Base-by-base conservation (phyloP, 2,329 filamentous ascomycete species). In the Botrytis pseudocinerea region DNA sequence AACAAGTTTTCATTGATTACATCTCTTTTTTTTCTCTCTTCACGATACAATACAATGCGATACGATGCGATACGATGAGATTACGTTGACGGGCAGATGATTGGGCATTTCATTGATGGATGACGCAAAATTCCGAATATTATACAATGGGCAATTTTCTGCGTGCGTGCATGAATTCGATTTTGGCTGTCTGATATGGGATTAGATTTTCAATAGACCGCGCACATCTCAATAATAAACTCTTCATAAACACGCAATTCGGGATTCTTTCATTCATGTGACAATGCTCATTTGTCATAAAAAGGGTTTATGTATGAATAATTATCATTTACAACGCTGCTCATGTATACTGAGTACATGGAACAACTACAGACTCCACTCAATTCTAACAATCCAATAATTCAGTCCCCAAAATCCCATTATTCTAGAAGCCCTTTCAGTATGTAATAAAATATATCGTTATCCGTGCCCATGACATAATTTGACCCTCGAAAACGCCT, bases 1-100 rank as follows among this genome's bases (percentile, higher is more conserved):
- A 69, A 35, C 65, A 69, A 42, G 65, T 69, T 69, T 69, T 69
- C 65, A 42, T 69, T 65, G 57, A 40, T 62, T 70, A 61, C 28
- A 35, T 48, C n/a, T 60, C 42, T 64, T 64, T 59, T 20, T 20
- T 35, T 38, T 61, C 38, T 46, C 46, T 28, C 51, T 38, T 61
- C n/a, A 51, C 40, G 38, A 70, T 44, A 12, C 42, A 38, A 57
- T 59, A 25, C 32, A 18, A 51, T 28, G 51, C 18, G 44, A 57
- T 44, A 22, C 51, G 16, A 73, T 60, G 48, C n/a, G 62, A 68
- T 25, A 51, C 18, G 44, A 72, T 32, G 48, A 28, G 32, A 40
- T 65, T 61, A 59, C 38, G 35, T 32, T 51, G 48, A 25, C 18
- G 65, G 65, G 65, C 48, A 32, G 48, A 69, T 69, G 65, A 57